Evolutionary conservation across 2,329 filamentous ascomycete species (phyloP), one percentile per base, ranked within the genome.

Genomic region (Microascus cirrosus): DNA sequence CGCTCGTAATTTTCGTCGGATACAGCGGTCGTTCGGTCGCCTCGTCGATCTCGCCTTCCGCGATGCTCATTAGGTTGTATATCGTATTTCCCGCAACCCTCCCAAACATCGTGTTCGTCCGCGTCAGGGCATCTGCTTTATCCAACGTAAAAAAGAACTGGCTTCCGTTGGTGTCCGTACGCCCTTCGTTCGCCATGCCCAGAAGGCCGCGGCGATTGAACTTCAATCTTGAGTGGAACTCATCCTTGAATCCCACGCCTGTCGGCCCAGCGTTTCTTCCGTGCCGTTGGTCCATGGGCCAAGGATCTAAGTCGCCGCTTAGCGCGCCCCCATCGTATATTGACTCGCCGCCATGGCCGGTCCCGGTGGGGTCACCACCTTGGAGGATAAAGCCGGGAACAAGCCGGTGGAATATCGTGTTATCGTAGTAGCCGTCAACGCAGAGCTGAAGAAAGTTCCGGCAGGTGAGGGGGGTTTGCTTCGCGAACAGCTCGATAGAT

Each of bases 71-170:
- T 66, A 99, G 71, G 70, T 96, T 97, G 74, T 95, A 99, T 58
- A 99, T 94, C 18, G 93, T 96, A 63, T 97, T 90, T 32, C 93
- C 94, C 39, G 89, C 90, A 52, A 99, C 82, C 59, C 94, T 80
- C 20, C 94, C 94, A 75, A 99, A 97, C 70, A 97, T 75, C 0
- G 94, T 97, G 70, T 96, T 96, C 73, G 89, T 90, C 56, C 87
- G 88, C 64, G 87, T 90, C 66, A 99, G 71, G 75, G 97, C 91
- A 28, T 90, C 85, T 25, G 92, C 79, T 67, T 87, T 91, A 62
- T 84, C 91, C 57, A 99, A 74, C 0, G 94, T 97, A 61, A 99
- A 86, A 75, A 99, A 99, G 77, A 97, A 97, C 71, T 99, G 94
- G 70, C 90, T 96, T 36, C 90, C 89, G 73, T 97, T 97, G 58